A percentile compares a stretch with the other conserved stretches of the same genome.
Conservation (phyloP, 2,329 filamentous ascomycete species). For the Penicillium nordicum region DNA sequence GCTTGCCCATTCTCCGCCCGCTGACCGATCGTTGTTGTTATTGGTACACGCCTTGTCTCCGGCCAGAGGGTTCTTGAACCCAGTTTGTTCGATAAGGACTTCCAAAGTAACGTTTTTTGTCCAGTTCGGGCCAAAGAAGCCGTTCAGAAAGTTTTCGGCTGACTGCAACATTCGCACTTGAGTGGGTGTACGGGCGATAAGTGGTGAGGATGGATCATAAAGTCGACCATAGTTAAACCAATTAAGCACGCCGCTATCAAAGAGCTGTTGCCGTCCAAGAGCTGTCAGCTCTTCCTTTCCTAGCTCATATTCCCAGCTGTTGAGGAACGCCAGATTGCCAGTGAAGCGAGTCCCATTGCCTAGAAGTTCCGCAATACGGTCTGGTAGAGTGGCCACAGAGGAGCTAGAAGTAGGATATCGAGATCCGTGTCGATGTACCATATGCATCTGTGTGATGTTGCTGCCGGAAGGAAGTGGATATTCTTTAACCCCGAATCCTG, state of each 20-base stretch:
- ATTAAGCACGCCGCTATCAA: conserved; percentile 66
- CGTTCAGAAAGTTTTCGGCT: conserved; percentile 73
- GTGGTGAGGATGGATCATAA: conserved; percentile 69
- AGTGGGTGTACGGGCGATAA: conserved; percentile 70
- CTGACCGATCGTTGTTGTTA: conserved; percentile 41
- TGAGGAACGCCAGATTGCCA: conserved; percentile 63
- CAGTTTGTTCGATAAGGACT: conserved; percentile 62
- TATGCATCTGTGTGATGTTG: conserved; percentile 66
- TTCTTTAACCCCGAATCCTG: conserved; percentile 70
- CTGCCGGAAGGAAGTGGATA: conserved; percentile 64
- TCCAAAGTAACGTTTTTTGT: conserved; percentile 69
- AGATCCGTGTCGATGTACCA: conserved; percentile 70
- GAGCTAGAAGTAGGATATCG: conserved; percentile 66
- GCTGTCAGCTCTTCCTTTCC: conserved; percentile 70
- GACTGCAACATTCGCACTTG: conserved; percentile 75
- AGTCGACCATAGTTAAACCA: conserved; percentile 69
- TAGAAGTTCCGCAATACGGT: conserved; percentile 55
- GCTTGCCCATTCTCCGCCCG: conserved; percentile 23
- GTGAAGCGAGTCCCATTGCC: conserved; percentile 52
- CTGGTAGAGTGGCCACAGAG: conserved; percentile 54
- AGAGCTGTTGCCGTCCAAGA: conserved; percentile 69
- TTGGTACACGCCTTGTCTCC: conserved; percentile 67
- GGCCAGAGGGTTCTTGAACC: conserved; percentile 45
- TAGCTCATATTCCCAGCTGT: conserved; percentile 65
- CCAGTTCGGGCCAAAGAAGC: conserved; percentile 76